Conservation (phyloP, 768 basidiomycete species). For the Pilatotrama ljubarskyi region DNA sequence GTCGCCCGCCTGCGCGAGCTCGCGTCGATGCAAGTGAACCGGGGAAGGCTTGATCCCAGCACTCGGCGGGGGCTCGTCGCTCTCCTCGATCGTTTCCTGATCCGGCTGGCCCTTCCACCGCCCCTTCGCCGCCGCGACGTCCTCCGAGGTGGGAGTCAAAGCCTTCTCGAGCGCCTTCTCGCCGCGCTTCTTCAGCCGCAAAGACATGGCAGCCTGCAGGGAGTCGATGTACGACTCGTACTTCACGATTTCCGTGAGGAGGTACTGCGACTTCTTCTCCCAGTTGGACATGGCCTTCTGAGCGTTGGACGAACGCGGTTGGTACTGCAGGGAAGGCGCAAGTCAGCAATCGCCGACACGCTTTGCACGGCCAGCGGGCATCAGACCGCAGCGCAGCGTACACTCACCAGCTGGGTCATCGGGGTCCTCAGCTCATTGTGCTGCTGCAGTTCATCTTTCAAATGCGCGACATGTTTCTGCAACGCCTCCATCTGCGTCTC, state of each 20-base stretch:
- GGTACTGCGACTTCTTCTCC: constrained; percentile 88
- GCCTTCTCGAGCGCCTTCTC: constrained; percentile 78
- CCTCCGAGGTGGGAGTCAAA: constrained; percentile 35
- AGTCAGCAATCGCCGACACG: constrained; percentile 18
- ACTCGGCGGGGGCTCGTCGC: constrained; percentile 41
- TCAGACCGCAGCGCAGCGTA: constrained; percentile 21
- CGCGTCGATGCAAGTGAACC: constrained; percentile 41
- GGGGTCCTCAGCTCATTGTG: constrained; percentile 85
- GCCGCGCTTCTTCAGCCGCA: constrained; percentile 87
- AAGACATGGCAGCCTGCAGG: constrained; percentile 75
- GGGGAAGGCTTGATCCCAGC: constrained; percentile 25
- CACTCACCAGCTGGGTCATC: constrained; percentile 72
- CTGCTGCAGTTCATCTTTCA: constrained; percentile 77
- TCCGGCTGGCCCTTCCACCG: constrained; percentile 42
- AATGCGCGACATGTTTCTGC: constrained; percentile 70
- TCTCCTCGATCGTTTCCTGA: constrained; percentile 50
- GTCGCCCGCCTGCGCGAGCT: constrained; percentile 41
- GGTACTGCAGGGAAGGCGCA: constrained; percentile 56
- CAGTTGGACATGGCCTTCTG: constrained; percentile 85
- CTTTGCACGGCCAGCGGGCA: constrained; percentile 21
- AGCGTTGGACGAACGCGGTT: constrained; percentile 70
- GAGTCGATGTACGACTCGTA: constrained; percentile 95
- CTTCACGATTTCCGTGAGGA: constrained; percentile 91
- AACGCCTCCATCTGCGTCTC: constrained; percentile 91
- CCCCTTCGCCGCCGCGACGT: constrained; percentile 28